Percentiles rank a stretch among this genome's conserved stretches.
Conservation (phyloP, 352 stramenopile species). For the Phytophthora hybrid region DNA sequence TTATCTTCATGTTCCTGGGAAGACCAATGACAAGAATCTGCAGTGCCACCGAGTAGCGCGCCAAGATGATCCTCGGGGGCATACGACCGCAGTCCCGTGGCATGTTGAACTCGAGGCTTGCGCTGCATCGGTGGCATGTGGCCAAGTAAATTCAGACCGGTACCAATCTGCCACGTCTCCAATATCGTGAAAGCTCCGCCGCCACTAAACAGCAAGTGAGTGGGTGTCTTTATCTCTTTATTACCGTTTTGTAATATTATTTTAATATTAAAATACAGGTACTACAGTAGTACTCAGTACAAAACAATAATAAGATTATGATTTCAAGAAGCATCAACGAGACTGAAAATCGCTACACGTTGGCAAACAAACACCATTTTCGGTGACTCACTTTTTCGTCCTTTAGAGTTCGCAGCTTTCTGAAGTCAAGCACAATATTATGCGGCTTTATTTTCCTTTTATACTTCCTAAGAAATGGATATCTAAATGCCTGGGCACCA, state of each 20-base stretch:
- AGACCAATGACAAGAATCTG: constrained; percentile 58
- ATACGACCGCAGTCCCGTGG: constrained; percentile 74
- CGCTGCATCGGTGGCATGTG: constrained; percentile 56
- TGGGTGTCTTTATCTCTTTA: too few relatives aligned
- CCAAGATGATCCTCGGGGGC: constrained; percentile 72
- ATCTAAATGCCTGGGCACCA: neutral
- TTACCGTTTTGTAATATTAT: too few relatives aligned
- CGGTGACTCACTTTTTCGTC: too few relatives aligned
- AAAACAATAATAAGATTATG: too few relatives aligned
- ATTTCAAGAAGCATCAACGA: too few relatives aligned
- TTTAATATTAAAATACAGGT: too few relatives aligned
- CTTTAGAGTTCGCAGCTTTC: too few relatives aligned
- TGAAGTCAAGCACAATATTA: neutral
- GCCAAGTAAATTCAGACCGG: constrained; percentile 56
- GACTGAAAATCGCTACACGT: too few relatives aligned
- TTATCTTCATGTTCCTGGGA: neutral
- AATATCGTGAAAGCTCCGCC: constrained; percentile 75
- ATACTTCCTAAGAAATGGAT: constrained; percentile 2
- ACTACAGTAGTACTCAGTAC: too few relatives aligned
- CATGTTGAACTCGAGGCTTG: constrained; percentile 68
- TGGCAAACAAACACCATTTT: too few relatives aligned
- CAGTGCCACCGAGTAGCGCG: constrained; percentile 53
- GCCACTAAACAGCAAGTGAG: too few relatives aligned
- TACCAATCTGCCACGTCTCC: constrained; percentile 80
- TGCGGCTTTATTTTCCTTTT: constrained; percentile 13